These are phyloP conservation scores for Colletotrichum destructivum DNA, from an alignment of 2,329 filamentous ascomycete species.

Conservation along the genomic window DNA sequence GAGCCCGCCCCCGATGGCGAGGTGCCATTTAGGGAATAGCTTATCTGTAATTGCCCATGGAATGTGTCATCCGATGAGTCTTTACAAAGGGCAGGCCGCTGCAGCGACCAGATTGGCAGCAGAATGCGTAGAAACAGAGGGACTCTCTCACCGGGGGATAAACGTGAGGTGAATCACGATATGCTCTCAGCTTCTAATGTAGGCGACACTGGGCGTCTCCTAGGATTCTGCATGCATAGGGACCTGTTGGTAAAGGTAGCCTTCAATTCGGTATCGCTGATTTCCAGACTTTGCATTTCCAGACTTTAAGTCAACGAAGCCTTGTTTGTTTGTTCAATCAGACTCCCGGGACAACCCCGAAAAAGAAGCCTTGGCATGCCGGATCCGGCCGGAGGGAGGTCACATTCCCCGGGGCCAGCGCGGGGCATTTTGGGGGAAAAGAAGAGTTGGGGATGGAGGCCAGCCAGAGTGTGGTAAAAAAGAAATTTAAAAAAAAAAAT, in stretches of 20 bases:
- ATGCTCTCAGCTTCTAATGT: no score
- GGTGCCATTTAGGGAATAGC: constrained; percentile 1
- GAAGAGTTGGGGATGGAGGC: neutral
- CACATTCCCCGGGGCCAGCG: neutral
- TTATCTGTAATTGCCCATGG: neutral
- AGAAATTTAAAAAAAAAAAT: neutral
- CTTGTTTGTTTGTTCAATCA: no score
- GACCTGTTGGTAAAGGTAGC: no score
- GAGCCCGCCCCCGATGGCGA: no score
- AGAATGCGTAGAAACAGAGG: neutral
- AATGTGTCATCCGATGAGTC: constrained; percentile 27
- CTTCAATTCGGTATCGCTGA: no score
- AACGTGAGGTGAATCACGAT: neutral
- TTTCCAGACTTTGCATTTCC: no score
- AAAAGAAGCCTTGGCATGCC: neutral
- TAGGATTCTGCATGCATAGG: no score
- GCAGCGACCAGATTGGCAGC: neutral
- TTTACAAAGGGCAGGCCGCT: neutral
- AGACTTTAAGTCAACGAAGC: no score
- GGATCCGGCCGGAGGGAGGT: neutral
- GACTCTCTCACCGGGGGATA: neutral
- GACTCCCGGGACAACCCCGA: neutral
- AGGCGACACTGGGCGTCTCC: no score
- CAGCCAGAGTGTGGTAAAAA: no score
- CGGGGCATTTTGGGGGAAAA: no score